Evolutionary conservation across 2,329 filamentous ascomycete genomes (phyloP).

Genomic region (Coniella lustricola): DNA sequence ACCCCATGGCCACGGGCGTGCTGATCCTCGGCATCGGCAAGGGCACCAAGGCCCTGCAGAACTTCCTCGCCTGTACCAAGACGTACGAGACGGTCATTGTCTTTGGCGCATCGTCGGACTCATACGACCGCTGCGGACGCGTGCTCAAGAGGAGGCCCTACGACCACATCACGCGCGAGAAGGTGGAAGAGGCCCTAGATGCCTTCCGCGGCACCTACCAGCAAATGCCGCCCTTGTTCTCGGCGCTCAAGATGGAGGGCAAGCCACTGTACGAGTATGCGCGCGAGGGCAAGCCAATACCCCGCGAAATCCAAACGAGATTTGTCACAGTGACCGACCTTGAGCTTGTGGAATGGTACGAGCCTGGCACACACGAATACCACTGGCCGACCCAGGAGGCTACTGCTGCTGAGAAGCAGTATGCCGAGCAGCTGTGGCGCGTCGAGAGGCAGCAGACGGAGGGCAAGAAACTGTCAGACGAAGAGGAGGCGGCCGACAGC

Average conservation of each 20-base stretch:
- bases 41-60: conserved; percentile 74
- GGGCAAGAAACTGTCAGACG: conserved; percentile 42
- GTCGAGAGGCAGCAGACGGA: conserved; percentile 50
- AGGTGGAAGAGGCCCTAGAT: conserved; percentile 68
- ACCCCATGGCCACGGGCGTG: conserved; percentile 89
- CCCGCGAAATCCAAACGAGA: conserved; percentile 73
- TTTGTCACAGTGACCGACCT: conserved; percentile 71
- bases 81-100: conserved; percentile 84
- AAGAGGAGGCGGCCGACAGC: conserved; percentile 49
- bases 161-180: conserved; percentile 71
- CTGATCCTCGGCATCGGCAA: conserved; percentile 81
- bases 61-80: conserved; percentile 85
- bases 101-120: conserved; percentile 89
- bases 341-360: conserved; percentile 77
- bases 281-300: conserved; percentile 78
- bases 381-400: conserved; percentile 76
- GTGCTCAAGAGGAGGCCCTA: conserved; percentile 69
- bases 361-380: conserved; percentile 72
- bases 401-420: conserved; percentile 63
- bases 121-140: conserved; percentile 82
- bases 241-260: conserved; percentile 84
- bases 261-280: conserved; percentile 97
- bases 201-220: conserved; percentile 75
- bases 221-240: conserved; percentile 89
- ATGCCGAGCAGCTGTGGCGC: conserved; percentile 66